Evolutionary conservation across 2,329 filamentous ascomycete genomes (phyloP).

Genomic region (Aurifilum marmelostoma): DNA sequence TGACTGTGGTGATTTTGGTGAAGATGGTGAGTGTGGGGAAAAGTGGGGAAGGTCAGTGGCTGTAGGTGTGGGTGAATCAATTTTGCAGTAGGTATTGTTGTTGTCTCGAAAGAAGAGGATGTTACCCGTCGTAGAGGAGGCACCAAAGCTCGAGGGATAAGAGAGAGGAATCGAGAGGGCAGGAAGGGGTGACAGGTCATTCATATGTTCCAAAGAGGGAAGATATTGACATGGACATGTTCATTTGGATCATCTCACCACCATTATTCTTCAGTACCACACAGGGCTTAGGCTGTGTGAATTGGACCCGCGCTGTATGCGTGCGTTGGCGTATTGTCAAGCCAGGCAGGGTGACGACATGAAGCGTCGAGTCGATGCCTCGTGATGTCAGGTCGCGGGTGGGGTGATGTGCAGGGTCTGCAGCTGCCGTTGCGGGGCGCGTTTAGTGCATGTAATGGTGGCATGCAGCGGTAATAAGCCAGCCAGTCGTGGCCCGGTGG

Average conservation of each 20-base stretch:
- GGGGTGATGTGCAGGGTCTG: slow-evolving; percentile 12
- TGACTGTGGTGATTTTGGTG: not conserved
- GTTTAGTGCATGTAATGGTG: not conserved
- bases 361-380: slow-evolving; percentile 8
- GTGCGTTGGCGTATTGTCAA: not conserved
- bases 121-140: not conserved
- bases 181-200: not conserved
- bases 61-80: not conserved
- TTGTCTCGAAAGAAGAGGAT: not conserved
- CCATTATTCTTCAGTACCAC: not conserved
- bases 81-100: not conserved
- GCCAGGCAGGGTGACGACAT: slow-evolving; percentile 27
- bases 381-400: slow-evolving; percentile 20
- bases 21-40: not conserved
- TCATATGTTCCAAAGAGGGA: not conserved
- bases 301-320: not conserved
- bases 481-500: not conserved
- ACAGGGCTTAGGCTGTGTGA: not conserved
- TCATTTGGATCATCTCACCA: not conserved
- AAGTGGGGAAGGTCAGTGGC: not conserved
- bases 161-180: not conserved
- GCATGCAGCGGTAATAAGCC: not conserved
- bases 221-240: not conserved
- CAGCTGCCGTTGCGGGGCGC: not conserved
- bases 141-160: not conserved